Base-by-base conservation (phyloP, 1,139 yeast species). In the Pichia sp. region DNA sequence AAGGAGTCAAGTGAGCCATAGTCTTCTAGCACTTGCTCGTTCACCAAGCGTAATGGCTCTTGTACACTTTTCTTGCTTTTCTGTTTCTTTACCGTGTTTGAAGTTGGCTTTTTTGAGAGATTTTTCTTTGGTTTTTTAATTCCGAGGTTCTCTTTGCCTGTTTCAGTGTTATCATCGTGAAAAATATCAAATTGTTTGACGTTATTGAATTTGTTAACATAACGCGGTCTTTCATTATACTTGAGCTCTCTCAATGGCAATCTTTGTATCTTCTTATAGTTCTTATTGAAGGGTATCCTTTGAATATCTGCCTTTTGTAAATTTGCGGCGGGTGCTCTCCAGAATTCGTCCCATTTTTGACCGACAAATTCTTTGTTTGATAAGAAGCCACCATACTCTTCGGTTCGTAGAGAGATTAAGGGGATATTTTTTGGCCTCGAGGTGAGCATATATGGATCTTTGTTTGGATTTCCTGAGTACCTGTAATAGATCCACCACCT, bases 401-500 rank as follows among this genome's bases (percentile, higher is more conserved):
- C 55, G 40, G 59, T 64, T 42, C 67, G 52, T 4, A 65, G 50
- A 1, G 82, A 75, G 8, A 75, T 62, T 31, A 79, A 66, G 8
- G 72, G 75, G 51, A 70, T 68, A 52, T 72, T 68, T 34, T 70
- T 69, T 49, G 75, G 69, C 57, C 72, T 73, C 15, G 74, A 62
- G 23, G 75, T 75, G 13, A 79, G 70, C 4, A 78, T 71, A 29
- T 72, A 62, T 0, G 77, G 76, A 56, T 74, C 72, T 31, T 66
- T 66, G 42, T 71, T 54, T 6, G 66, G 66, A 45, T 62, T 55
- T 13, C 61, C 61, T 4, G 54, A 49, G 26, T 58, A 55, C 8
- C 59, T 64, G 38, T 70, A 65, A 62, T 72, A 75, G 63, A 79
- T 78, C 68, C 74, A 76, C 61, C 71, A 71, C 52, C 75, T 77